These are phyloP conservation scores for Paraconiothyrium brasiliense DNA, from an alignment of 2,329 filamentous ascomycete species.

Conservation along the genomic window DNA sequence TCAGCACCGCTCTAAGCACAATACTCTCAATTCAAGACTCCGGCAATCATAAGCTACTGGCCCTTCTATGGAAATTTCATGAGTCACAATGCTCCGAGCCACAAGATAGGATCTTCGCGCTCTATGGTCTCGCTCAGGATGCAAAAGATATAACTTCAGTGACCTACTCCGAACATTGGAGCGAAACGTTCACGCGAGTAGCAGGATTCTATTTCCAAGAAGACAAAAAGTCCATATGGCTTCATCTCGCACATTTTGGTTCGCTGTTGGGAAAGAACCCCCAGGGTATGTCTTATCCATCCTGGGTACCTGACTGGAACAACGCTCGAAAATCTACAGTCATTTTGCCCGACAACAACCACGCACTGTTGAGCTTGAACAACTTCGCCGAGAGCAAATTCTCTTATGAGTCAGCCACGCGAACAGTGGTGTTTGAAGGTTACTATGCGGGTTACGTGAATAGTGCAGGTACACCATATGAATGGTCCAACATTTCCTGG, in stretches of 20 bases:
- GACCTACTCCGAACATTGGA: not conserved
- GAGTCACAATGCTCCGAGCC: not conserved
- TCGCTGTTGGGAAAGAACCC: not conserved
- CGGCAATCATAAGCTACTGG: not conserved
- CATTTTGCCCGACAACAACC: too few relatives aligned
- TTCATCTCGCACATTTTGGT: not conserved
- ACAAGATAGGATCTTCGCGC: not conserved
- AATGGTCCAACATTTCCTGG: too few relatives aligned
- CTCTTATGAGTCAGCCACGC: too few relatives aligned
- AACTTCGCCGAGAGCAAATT: too few relatives aligned
- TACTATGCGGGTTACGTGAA: too few relatives aligned
- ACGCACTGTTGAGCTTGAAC: too few relatives aligned
- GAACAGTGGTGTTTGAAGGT: too few relatives aligned
- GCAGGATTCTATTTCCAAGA: not conserved
- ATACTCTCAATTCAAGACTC: not conserved
- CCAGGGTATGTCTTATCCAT: not conserved
- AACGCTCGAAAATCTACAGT: not conserved
- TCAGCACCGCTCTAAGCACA: not conserved
- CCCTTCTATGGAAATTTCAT: not conserved
- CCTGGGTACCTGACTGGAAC: slow-evolving; percentile 2
- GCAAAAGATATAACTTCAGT: not conserved
- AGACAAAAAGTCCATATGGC: too few relatives aligned
- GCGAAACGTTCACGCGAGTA: not conserved
- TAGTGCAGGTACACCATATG: too few relatives aligned
- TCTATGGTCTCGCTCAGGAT: not conserved